Conservation (phyloP, 257 asterid genomes). For the Scutellaria minor region DNA sequence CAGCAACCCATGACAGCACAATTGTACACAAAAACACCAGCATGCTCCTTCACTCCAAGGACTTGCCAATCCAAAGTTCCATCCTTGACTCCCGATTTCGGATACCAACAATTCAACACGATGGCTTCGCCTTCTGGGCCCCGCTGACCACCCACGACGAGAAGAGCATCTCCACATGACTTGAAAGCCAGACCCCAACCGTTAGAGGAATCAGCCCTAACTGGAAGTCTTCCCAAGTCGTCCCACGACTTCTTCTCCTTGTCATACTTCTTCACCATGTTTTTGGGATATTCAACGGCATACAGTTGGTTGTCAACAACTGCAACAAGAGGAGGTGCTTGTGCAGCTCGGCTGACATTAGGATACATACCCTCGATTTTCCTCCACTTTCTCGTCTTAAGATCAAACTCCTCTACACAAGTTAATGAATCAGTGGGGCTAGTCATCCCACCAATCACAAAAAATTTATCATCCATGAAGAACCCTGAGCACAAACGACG, state of each 20-base stretch:
- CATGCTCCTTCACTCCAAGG: constrained; percentile 78
- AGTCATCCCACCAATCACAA: constrained; percentile 89
- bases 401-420: constrained; percentile 86
- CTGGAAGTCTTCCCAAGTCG: constrained; percentile 80
- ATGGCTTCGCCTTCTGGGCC: constrained; percentile 90
- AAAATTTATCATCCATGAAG: constrained; percentile 80
- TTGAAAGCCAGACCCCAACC: constrained; percentile 97
- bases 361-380: constrained; percentile 82
- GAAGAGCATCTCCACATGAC: constrained; percentile 72
- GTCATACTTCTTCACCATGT: constrained; percentile 81
- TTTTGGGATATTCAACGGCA: constrained; percentile 76
- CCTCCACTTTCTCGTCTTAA: constrained; percentile 73
- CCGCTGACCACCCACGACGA: constrained; percentile 91
- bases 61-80: constrained; percentile 77
- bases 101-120: constrained; percentile 72
- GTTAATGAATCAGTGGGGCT: constrained; percentile 69
- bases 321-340: constrained; percentile 95
- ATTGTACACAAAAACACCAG: constrained; percentile 85
- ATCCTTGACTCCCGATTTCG: constrained; percentile 54
- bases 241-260: constrained; percentile 67
- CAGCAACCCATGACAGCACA: constrained; percentile 92
- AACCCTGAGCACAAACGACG: constrained; percentile 84
- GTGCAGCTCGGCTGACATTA: constrained; percentile 77
- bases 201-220: constrained; percentile 78
- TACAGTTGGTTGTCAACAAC: constrained; percentile 76